Evolutionary conservation across 2,329 filamentous ascomycete genomes (phyloP), one percentile per base, ranked within the genome.

Genomic region (Cephalotrichum gorgonifer): DNA sequence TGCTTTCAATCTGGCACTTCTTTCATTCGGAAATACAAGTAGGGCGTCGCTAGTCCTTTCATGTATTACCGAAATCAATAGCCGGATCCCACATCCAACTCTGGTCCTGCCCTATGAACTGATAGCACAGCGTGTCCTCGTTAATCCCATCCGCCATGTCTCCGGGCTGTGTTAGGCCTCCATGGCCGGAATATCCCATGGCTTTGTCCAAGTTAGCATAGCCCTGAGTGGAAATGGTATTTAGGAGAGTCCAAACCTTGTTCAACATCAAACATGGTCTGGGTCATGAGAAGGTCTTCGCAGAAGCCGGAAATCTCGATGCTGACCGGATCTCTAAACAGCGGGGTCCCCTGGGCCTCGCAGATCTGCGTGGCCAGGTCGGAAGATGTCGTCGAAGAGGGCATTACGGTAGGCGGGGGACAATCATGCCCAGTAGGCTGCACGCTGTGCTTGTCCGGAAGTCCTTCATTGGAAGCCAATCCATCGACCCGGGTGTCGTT

Each of bases 401-500:
- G 8, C 15, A 15, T 11, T 11, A 4, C 30, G 15, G 30, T 31
- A 15, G 11, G 5, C 30, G 12, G 30, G 30, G 30, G 30, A 31
- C 11, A 15, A 31, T 14, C 30, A 31, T 31, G 11, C 30, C 15
- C 30, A 31, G 30, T 31, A 15, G 30, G 30, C 4, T 9, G 30
- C 30, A 9, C 15, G 30, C 8, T 31, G 15, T 15, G 3, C 11
- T 15, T 15, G 12, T 31, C 8, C 30, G 30, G 11, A 11, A 31
- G 11, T 9, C 30, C 30, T 31, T 3, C 7, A 43, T 43, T 26
- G 8, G 22, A n/a, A 26, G 20, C n/a, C 23, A 14, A 25, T 8
- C 41, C 20, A 4, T 43, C 51, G n/a, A 57, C 38, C 2, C 55
- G 49, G 20, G 30, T 4, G 11, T 31, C 30, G n/a, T n/a, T n/a